These are phyloP conservation scores for Oldenlandia corymbosa DNA, from an alignment of 257 asterid species.

Conservation along the genomic window DNA sequence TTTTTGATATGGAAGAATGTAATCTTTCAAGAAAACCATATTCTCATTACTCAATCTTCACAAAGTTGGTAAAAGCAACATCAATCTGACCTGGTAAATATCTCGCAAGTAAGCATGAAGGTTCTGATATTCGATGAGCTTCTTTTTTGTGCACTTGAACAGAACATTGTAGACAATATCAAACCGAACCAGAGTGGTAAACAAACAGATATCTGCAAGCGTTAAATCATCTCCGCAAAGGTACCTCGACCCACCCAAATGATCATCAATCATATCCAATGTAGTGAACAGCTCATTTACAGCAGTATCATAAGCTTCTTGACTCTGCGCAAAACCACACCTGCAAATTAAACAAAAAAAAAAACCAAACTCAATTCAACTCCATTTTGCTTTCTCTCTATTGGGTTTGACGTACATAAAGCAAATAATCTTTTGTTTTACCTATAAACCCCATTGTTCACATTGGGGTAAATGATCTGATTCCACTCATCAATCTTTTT, in stretches of 20 bases:
- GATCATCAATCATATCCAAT: slow-evolving; percentile 63
- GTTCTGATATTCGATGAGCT: slow-evolving; percentile 61
- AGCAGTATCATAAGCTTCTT: slow-evolving; percentile 71
- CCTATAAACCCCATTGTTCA: slow-evolving; percentile 94
- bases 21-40: background rate
- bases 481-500: slow-evolving; percentile 65
- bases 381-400: background rate
- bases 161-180: slow-evolving; percentile 78
- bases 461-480: slow-evolving; percentile 56
- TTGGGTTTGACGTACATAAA: background rate
- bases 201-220: slow-evolving; percentile 86
- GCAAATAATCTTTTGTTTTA: slow-evolving; percentile 5
- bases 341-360: slow-evolving; percentile 28
- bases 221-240: slow-evolving; percentile 74
- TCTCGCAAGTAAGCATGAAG: slow-evolving; percentile 77
- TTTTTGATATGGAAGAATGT: background rate
- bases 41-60: background rate
- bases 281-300: slow-evolving; percentile 56
- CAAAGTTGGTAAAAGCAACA: background rate
- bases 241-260: slow-evolving; percentile 52
- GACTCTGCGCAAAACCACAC: slow-evolving; percentile 97
- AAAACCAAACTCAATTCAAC: background rate
- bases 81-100: slow-evolving; percentile 69
- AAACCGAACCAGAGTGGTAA: slow-evolving; percentile 83
- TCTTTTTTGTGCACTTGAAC: slow-evolving; percentile 95